Evolutionary conservation across 805 yeast genomes (phyloP), one percentile per base, ranked within the genome.

Genomic region (Middelhovenomyces tepae): DNA sequence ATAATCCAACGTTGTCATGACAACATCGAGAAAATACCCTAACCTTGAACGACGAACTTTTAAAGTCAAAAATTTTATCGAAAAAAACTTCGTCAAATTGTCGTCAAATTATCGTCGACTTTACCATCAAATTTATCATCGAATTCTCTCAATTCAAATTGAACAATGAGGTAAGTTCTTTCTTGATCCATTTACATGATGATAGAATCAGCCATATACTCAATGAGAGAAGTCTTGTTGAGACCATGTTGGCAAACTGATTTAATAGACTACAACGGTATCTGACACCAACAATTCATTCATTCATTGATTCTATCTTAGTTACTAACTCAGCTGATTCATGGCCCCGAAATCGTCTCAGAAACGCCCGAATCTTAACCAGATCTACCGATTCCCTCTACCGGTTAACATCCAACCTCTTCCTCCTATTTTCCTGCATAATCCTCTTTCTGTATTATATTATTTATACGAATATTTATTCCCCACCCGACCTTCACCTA

Each of bases 221-320:
- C 20, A 13, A 14, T 11, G n/a, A 26, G 26, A 27, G 33, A 34
- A 28, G 37, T 32, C 41, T 39, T 29, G 27, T 20, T 29, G 24
- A 22, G 11, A 31, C 38, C 32, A 39, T 39, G 43, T 34, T 20
- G 26, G 46, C 42, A 20, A 13, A 11, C 76, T n/a, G n/a, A n/a
- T 71, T 75, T 72, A 46, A 72, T 70, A 77, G 94, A 83, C 94
- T 83, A 83, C 93, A 83, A 83, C 94, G 94, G 94, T 83, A 83
- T 83, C 94, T 83, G 94, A 80, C 28, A 46, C 29, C 34, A 13
- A 17, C 25, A 34, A 11, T 26, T 14, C 19, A 17, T n/a, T 20
- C 13, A 22, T n/a, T 27, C 11, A 18, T 8, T 16, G 47, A 39
- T 53, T 37, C 31, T 18, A 10, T 22, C 6, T 8, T 8, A 22